Evolutionary conservation across 139 green algal genomes (phyloP).

Genomic region (Auxenochlorella pyrenoidosa): DNA sequence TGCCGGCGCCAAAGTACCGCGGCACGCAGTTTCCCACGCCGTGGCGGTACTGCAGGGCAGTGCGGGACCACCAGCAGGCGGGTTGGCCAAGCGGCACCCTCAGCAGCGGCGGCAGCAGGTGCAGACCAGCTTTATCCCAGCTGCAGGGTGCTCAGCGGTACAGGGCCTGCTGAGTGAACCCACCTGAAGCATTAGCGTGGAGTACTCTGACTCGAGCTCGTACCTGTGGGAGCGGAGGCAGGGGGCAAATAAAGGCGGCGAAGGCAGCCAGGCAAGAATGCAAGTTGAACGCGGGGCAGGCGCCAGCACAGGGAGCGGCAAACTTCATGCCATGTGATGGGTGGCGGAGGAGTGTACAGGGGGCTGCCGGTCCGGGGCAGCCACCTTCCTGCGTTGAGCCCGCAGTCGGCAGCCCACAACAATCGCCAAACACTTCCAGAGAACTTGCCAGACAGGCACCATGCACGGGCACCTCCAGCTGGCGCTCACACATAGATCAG

Average conservation of each 20-base stretch:
- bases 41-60: neutral
- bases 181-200: slow-evolving; percentile 10
- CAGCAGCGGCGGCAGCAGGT: too few relatives aligned
- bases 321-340: too few relatives aligned
- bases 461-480: neutral
- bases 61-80: neutral
- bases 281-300: neutral
- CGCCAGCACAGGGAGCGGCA: neutral
- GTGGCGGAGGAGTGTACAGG: too few relatives aligned
- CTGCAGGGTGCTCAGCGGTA: neutral
- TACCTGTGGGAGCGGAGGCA: neutral
- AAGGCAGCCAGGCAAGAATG: neutral
- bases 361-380: too few relatives aligned
- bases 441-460: too few relatives aligned
- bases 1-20: neutral
- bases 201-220: neutral
- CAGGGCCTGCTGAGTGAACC: too few relatives aligned
- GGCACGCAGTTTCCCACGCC: neutral
- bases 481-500: slow-evolving; percentile 25
- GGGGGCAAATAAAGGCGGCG: neutral
- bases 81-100: too few relatives aligned
- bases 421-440: too few relatives aligned
- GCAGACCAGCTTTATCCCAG: too few relatives aligned
- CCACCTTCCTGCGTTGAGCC: too few relatives aligned
- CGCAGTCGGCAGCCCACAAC: too few relatives aligned